phyloP scores from a whole-genome alignment of 2,329 filamentous ascomycete species.

The Juglanconis sp. region DNA sequence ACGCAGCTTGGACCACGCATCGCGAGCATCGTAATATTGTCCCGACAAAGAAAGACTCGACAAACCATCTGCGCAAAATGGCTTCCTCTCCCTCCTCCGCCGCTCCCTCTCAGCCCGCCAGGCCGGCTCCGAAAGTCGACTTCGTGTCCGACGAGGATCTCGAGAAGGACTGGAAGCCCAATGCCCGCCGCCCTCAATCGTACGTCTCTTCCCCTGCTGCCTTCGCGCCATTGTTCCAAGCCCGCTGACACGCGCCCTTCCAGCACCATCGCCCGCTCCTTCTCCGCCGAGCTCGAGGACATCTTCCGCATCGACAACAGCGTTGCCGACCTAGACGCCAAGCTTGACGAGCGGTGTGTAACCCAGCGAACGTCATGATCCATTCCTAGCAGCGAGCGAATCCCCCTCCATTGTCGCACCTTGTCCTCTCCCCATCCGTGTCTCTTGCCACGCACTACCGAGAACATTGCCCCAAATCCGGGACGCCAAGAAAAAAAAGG shows the following conservation, averaged over 20 bases:
- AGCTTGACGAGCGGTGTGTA: conserved; percentile 77
- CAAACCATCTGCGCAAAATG: conserved; percentile 13
- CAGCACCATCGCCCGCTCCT: conserved; percentile 84
- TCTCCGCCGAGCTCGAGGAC: conserved; percentile 81
- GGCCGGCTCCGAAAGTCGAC: conserved; percentile 2
- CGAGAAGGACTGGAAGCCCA: conserved; percentile 78
- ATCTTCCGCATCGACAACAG: conserved; percentile 85
- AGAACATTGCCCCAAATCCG: background rate
- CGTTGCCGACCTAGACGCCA: conserved; percentile 57
- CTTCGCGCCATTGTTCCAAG: conserved; percentile 41
- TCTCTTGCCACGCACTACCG: background rate
- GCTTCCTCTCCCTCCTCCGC: conserved; percentile 16
- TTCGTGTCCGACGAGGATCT: conserved; percentile 62
- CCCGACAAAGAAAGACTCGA: background rate
- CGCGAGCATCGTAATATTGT: background rate
- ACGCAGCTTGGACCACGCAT: background rate
- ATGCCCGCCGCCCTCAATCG: conserved; percentile 76
- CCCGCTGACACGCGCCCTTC: conserved; percentile 19
- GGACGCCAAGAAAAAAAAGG: background rate
- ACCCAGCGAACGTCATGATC: conserved; percentile 1
- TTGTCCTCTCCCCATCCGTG: background rate
- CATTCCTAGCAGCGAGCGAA: background rate
- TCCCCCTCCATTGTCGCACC: background rate
- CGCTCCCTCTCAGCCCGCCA: conserved; percentile 9
- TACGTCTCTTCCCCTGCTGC: conserved; percentile 49